Evolutionary conservation across 371 early-diverging fungal species (phyloP).

Genomic region (Syncephalastrum monosporum): DNA sequence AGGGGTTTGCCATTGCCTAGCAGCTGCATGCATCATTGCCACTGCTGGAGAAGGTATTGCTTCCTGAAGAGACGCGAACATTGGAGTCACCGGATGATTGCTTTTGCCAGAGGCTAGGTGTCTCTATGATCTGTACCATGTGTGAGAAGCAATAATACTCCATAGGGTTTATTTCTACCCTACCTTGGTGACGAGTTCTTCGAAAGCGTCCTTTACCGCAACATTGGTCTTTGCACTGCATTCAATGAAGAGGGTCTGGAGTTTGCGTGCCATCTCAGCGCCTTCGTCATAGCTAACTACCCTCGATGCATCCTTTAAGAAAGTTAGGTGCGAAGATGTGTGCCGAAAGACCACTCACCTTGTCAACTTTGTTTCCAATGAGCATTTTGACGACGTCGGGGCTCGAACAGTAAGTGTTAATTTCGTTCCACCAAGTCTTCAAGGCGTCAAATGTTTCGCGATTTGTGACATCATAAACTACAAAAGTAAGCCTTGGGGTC

Average conservation of each 20-base stretch:
- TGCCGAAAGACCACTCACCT: constrained; percentile 43
- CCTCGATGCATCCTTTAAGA: constrained; percentile 65
- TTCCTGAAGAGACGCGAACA: background rate
- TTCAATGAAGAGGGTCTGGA: constrained; percentile 92
- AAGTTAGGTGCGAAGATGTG: background rate
- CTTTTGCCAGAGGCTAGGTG: constrained; percentile 77
- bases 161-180: constrained; percentile 15
- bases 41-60: background rate
- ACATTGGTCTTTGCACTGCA: constrained; percentile 92
- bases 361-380: constrained; percentile 97
- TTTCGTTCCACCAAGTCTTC: constrained; percentile 91
- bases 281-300: constrained; percentile 89
- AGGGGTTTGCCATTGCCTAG: background rate
- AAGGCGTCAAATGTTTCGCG: constrained; percentile 92
- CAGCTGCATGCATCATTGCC: constrained; percentile 5
- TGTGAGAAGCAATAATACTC: constrained; percentile 11
- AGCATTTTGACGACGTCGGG: constrained; percentile 93
- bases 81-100: constrained; percentile 23
- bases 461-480: constrained; percentile 96
- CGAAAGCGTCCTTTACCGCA: constrained; percentile 87
- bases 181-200: constrained; percentile 86
- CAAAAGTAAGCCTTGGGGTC: constrained; percentile 36
- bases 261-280: constrained; percentile 77
- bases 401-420: constrained; percentile 87
- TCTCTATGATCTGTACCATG: constrained; percentile 64